phyloP scores from a whole-genome alignment of 805 yeast genomes.

The Blastobotrys parvus region DNA sequence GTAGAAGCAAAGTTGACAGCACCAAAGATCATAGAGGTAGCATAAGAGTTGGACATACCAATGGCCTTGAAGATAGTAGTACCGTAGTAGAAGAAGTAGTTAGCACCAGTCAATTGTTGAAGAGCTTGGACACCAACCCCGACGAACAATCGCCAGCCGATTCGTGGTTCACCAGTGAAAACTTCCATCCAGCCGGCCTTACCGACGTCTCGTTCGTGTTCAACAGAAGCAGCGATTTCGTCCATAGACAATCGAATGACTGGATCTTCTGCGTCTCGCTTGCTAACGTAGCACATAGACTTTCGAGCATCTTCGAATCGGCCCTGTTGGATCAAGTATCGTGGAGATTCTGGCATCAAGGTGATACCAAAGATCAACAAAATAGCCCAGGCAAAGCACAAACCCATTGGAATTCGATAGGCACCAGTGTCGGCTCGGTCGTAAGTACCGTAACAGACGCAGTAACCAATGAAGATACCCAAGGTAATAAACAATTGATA shows the following conservation, averaged over 20 bases:
- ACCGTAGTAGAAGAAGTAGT: slow-evolving; percentile 61
- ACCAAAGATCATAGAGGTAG: slow-evolving; percentile 47
- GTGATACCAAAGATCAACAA: slow-evolving; percentile 53
- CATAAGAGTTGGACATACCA: slow-evolving; percentile 42
- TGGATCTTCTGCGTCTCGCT: slow-evolving; percentile 26
- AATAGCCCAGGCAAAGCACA: slow-evolving; percentile 65
- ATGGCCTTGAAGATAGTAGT: slow-evolving; percentile 42
- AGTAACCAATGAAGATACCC: slow-evolving; percentile 64
- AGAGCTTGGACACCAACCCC: slow-evolving; percentile 43
- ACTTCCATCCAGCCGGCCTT: slow-evolving; percentile 44
- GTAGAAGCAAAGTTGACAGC: slow-evolving; percentile 46
- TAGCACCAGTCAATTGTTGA: slow-evolving; percentile 59
- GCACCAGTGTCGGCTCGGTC: slow-evolving; percentile 36
- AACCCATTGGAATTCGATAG: slow-evolving; percentile 67
- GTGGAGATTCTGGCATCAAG: slow-evolving; percentile 69
- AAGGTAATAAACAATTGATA: slow-evolving; percentile 69
- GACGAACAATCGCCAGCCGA: slow-evolving; percentile 29
- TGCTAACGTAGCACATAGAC: slow-evolving; percentile 42
- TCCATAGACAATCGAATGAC: slow-evolving; percentile 29
- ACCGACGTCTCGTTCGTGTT: slow-evolving; percentile 42
- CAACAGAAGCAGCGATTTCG: slow-evolving; percentile 37
- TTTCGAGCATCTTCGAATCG: slow-evolving; percentile 48
- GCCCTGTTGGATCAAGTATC: slow-evolving; percentile 55
- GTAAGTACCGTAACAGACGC: slow-evolving; percentile 63
- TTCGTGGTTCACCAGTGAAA: slow-evolving; percentile 42